Percentiles rank a stretch among this genome's conserved stretches.
Conservation (phyloP, 2,329 filamentous ascomycete species). For the Phaeosphaeria sp. region DNA sequence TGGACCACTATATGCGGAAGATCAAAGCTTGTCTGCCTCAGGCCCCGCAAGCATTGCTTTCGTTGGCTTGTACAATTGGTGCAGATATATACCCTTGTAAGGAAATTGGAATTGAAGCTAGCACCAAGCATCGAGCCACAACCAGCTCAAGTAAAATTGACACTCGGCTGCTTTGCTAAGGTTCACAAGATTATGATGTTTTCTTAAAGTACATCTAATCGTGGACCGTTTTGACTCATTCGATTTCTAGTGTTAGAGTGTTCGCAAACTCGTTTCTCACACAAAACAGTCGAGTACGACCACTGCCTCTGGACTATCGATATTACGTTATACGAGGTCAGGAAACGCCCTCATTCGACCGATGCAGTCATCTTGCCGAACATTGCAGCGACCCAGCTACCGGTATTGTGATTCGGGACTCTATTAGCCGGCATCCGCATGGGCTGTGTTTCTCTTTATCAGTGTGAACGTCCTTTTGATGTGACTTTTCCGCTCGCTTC, state of each 20-base stretch:
- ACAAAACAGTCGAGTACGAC: neutral
- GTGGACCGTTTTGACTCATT: neutral
- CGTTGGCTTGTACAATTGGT: neutral
- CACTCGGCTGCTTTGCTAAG: neutral
- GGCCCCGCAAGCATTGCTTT: neutral
- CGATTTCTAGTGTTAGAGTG: neutral
- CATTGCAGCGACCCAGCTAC: neutral
- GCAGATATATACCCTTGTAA: neutral
- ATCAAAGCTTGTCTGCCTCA: conserved; percentile 1
- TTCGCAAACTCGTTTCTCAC: neutral
- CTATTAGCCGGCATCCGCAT: neutral
- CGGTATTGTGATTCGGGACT: neutral
- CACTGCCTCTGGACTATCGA: neutral
- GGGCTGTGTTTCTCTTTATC: neutral
- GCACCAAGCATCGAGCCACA: neutral
- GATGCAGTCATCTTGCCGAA: conserved; percentile 4
- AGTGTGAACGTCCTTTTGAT: neutral
- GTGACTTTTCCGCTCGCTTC: conserved; percentile 4
- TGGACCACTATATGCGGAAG: conserved; percentile 9
- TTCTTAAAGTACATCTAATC: too few species aligned
- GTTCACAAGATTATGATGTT: neutral
- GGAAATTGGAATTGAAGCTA: neutral
- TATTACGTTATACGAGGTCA: conserved; percentile 4
- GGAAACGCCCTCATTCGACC: neutral
- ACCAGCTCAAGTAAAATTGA: neutral